These are phyloP conservation scores for Glycine latifolia DNA, from an alignment of 306 rosid species.

Conservation along the genomic window DNA sequence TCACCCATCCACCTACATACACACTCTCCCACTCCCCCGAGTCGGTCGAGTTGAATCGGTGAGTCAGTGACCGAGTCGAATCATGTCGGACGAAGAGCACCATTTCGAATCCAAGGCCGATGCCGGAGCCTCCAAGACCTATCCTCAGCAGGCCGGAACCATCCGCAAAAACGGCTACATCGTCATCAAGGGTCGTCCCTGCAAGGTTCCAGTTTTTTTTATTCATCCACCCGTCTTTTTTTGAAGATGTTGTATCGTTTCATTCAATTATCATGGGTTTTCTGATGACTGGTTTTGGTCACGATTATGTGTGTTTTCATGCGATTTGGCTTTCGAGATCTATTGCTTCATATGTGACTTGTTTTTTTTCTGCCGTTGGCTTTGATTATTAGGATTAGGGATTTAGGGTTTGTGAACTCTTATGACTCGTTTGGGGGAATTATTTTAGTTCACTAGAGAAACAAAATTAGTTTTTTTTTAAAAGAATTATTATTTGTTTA, in stretches of 20 bases:
- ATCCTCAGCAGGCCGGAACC: slow-evolving; percentile 41
- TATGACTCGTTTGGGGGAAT: too few species aligned
- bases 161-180: slow-evolving; percentile 81
- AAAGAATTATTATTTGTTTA: background rate
- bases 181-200: slow-evolving; percentile 83
- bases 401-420: background rate
- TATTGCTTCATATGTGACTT: background rate
- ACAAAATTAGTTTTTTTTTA: background rate
- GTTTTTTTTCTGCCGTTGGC: background rate
- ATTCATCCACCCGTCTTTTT: too few species aligned
- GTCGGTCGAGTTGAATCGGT: slow-evolving; percentile 33
- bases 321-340: slow-evolving; percentile 3
- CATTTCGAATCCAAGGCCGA: slow-evolving; percentile 51
- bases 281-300: background rate
- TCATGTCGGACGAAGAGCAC: slow-evolving; percentile 49
- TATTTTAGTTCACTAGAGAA: background rate
- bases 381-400: background rate
- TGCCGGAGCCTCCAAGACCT: slow-evolving; percentile 52
- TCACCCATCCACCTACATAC: background rate
- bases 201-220: slow-evolving; percentile 56
- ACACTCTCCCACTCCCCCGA: background rate
- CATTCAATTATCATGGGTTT: too few species aligned
- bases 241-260: too few species aligned
- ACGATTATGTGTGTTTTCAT: too few species aligned
- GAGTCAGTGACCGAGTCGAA: slow-evolving; percentile 17